Conservation (phyloP, 352 stramenopile species). For the Globisporangium spinosum region DNA sequence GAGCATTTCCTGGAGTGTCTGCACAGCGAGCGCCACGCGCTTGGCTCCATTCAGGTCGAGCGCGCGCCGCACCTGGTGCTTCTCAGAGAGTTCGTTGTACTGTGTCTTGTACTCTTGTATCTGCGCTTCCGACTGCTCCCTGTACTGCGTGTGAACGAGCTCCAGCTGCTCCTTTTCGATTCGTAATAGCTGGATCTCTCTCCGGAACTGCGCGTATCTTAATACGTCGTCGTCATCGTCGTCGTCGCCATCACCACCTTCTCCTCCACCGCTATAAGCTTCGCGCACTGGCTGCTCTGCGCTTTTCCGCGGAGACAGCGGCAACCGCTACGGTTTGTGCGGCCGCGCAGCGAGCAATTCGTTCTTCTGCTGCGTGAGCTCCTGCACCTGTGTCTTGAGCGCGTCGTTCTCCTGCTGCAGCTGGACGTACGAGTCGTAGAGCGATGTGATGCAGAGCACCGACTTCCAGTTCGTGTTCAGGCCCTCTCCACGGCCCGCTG, state of each 20-base stretch:
- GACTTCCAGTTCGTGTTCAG: slow-evolving; percentile 62
- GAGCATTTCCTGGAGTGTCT: slow-evolving; percentile 55
- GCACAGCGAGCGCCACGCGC: slow-evolving; percentile 42
- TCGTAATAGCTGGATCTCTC: slow-evolving; percentile 50
- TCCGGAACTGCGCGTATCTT: slow-evolving; percentile 21
- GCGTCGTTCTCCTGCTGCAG: slow-evolving; percentile 52
- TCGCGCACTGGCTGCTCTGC: slow-evolving; percentile 12
- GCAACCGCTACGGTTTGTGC: slow-evolving; percentile 10
- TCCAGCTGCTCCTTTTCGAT: slow-evolving; percentile 45
- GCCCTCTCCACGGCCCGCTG: neutral
- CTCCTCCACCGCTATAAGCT: neutral
- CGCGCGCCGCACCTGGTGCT: slow-evolving; percentile 49
- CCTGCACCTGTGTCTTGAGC: slow-evolving; percentile 28
- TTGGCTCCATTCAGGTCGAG: slow-evolving; percentile 55
- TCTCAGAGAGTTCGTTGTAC: slow-evolving; percentile 37
- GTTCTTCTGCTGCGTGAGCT: slow-evolving; percentile 27
- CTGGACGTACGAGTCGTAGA: slow-evolving; percentile 71
- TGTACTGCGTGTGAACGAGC: slow-evolving; percentile 31
- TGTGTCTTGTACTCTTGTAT: slow-evolving; percentile 26
- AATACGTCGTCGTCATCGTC: slow-evolving; percentile 14
- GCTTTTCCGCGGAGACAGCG: neutral
- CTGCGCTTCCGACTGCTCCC: slow-evolving; percentile 33
- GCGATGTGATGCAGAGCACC: slow-evolving; percentile 66
- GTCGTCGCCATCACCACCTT: slow-evolving; percentile 21
- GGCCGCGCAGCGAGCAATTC: slow-evolving; percentile 26